Percentiles rank a stretch among this genome's conserved stretches.
Conservation (phyloP, 2,329 filamentous ascomycete species). For the Camillea tinctor region DNA sequence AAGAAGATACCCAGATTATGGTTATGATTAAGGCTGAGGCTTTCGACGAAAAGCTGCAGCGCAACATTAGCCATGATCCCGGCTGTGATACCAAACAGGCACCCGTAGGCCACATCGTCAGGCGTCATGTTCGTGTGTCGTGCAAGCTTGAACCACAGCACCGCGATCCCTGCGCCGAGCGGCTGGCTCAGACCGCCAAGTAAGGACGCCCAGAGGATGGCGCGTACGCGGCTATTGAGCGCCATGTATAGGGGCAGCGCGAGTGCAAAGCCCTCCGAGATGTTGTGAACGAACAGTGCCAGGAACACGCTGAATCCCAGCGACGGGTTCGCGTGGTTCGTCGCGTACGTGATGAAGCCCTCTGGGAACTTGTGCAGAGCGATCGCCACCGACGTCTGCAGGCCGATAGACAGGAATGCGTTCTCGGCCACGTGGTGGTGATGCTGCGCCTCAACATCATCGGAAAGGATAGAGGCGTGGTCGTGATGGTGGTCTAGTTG, state of each 20-base stretch:
- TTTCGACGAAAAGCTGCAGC: slow-evolving; percentile 84
- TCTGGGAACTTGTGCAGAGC: slow-evolving; percentile 94
- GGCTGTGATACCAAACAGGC: slow-evolving; percentile 83
- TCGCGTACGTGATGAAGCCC: slow-evolving; percentile 87
- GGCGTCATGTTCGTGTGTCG: slow-evolving; percentile 48
- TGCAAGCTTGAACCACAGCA: slow-evolving; percentile 79
- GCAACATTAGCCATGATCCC: slow-evolving; percentile 96
- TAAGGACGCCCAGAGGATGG: slow-evolving; percentile 80
- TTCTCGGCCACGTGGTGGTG: slow-evolving; percentile 96
- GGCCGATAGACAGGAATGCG: slow-evolving; percentile 88
- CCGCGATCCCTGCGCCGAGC: slow-evolving; percentile 78
- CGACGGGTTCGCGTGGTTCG: slow-evolving; percentile 89
- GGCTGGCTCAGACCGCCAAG: slow-evolving; percentile 88
- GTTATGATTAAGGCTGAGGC: slow-evolving; percentile 77
- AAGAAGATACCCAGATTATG: slow-evolving; percentile 74
- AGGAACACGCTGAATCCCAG: slow-evolving; percentile 92
- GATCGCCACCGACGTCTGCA: slow-evolving; percentile 94
- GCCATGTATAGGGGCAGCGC: slow-evolving; percentile 91
- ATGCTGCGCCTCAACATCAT: slow-evolving; percentile 58
- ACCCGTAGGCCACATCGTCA: slow-evolving; percentile 65
- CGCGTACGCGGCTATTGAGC: slow-evolving; percentile 73
- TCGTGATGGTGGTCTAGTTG: slow-evolving; percentile 27
- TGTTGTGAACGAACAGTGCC: slow-evolving; percentile 96
- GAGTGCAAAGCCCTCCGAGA: slow-evolving; percentile 94
- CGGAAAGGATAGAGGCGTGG: slow-evolving; percentile 28